phyloP scores from a whole-genome alignment of 805 yeast genomes.

The Candida schatavii region DNA sequence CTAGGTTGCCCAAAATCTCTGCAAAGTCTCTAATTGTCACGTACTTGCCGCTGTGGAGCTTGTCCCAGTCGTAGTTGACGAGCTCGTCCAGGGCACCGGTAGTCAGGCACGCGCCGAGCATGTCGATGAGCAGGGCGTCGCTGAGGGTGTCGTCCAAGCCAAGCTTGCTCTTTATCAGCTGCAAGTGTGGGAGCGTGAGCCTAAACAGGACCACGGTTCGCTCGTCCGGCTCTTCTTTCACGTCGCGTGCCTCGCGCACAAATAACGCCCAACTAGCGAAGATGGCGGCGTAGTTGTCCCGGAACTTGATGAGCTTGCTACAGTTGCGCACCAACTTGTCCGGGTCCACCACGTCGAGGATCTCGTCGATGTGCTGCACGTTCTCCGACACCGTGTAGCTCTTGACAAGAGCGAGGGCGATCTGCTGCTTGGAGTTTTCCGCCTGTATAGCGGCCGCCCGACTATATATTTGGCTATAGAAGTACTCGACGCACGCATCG shows the following conservation, averaged over 20 bases:
- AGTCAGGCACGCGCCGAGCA: slow-evolving; percentile 35
- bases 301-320: slow-evolving; percentile 27
- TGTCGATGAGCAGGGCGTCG: slow-evolving; percentile 38
- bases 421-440: slow-evolving; percentile 20
- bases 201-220: slow-evolving; percentile 15
- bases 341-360: slow-evolving; percentile 39
- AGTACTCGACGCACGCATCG: slow-evolving; percentile 28
- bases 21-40: slow-evolving; percentile 41
- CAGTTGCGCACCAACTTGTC: slow-evolving; percentile 33
- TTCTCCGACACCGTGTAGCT: slow-evolving; percentile 27
- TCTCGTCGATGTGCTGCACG: slow-evolving; percentile 14
- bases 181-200: slow-evolving; percentile 27
- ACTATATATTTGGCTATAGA: slow-evolving; percentile 23
- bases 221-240: neutral
- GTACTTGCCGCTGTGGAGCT: slow-evolving; percentile 22
- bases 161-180: slow-evolving; percentile 25
- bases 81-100: slow-evolving; percentile 20
- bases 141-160: slow-evolving; percentile 28
- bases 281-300: slow-evolving; percentile 29
- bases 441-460: slow-evolving; percentile 10
- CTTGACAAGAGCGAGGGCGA: slow-evolving; percentile 23
- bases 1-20: slow-evolving; percentile 37
- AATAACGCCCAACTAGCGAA: slow-evolving; percentile 33
- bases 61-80: slow-evolving; percentile 27
- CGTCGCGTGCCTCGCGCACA: slow-evolving; percentile 9